Conservation (phyloP, 2,329 filamentous ascomycete species). For the Exophiala xenobiotica region DNA sequence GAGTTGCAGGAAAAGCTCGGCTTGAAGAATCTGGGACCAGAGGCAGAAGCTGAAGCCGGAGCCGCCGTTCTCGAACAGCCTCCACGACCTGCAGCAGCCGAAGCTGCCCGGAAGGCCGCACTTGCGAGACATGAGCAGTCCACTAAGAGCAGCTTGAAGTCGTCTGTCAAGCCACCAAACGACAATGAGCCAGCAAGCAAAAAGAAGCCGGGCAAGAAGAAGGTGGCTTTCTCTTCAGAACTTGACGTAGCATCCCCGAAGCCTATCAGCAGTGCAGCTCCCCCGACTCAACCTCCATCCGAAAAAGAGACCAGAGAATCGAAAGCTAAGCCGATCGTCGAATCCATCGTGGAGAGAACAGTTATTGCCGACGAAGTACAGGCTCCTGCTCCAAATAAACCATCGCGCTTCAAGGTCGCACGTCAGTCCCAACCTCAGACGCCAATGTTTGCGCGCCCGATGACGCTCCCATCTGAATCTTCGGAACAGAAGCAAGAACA, state of each 20-base stretch:
- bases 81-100: constrained; percentile 27
- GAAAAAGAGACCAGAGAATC: not conserved
- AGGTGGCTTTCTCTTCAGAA: constrained; percentile 74
- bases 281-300: constrained; percentile 19
- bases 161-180: constrained; percentile 11
- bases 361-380: constrained; percentile 24
- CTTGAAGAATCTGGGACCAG: constrained; percentile 60
- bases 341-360: constrained; percentile 46
- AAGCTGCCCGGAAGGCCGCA: constrained; percentile 31
- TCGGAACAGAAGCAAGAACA: not conserved
- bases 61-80: constrained; percentile 2
- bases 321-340: constrained; percentile 36
- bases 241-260: constrained; percentile 64
- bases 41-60: constrained; percentile 25
- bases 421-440: constrained; percentile 19
- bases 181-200: constrained; percentile 11
- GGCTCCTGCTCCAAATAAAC: constrained; percentile 29
- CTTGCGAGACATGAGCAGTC: constrained; percentile 21
- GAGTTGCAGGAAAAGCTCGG: constrained; percentile 75
- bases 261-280: not conserved
- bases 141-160: constrained; percentile 18
- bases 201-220: constrained; percentile 57
- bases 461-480: constrained; percentile 16
- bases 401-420: constrained; percentile 30
- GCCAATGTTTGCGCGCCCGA: constrained; percentile 38